These are phyloP conservation scores for Rhodotorula glutinis DNA, from an alignment of 1,284 basidiomycete genomes.

Conservation along the genomic window DNA sequence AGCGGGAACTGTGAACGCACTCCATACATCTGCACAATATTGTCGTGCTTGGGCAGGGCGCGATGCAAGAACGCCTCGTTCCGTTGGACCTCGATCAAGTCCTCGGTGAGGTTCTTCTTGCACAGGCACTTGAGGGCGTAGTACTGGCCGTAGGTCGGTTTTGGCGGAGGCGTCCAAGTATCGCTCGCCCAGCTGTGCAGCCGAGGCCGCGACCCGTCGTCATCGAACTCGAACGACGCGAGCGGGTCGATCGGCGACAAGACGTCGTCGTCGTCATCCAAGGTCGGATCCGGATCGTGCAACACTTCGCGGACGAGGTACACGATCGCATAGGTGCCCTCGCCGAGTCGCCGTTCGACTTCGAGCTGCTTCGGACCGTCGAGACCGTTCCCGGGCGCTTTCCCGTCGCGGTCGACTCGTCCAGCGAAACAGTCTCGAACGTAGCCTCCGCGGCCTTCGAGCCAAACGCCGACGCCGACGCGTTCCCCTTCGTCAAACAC, in stretches of 20 bases:
- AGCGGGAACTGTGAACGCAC: constrained; percentile 29
- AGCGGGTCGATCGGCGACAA: constrained; percentile 51
- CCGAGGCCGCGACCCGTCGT: constrained; percentile 52
- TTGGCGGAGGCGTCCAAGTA: constrained; percentile 14
- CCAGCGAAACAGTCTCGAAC: constrained; percentile 35
- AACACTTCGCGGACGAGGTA: constrained; percentile 85
- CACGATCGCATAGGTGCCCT: constrained; percentile 87
- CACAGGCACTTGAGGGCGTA: constrained; percentile 95
- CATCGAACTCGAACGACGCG: constrained; percentile 32
- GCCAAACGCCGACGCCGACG: constrained; percentile 40
- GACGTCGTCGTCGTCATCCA: constrained; percentile 24
- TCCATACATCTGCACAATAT: constrained; percentile 86
- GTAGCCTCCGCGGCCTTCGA: constrained; percentile 39
- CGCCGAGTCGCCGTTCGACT: constrained; percentile 77
- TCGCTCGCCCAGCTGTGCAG: constrained; percentile 44
- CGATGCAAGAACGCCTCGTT: constrained; percentile 95
- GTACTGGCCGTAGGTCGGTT: constrained; percentile 65
- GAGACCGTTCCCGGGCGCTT: constrained; percentile 32
- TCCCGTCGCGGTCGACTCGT: constrained; percentile 14
- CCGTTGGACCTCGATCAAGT: constrained; percentile 79
- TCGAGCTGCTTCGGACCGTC: constrained; percentile 59
- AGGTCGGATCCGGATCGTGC: constrained; percentile 52
- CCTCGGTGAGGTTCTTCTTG: constrained; percentile 83
- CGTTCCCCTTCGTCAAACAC: constrained; percentile 43
- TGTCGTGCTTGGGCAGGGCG: constrained; percentile 81